These are phyloP conservation scores for Albugo laibachii DNA, from an alignment of 352 stramenopile species.

Conservation along the genomic window DNA sequence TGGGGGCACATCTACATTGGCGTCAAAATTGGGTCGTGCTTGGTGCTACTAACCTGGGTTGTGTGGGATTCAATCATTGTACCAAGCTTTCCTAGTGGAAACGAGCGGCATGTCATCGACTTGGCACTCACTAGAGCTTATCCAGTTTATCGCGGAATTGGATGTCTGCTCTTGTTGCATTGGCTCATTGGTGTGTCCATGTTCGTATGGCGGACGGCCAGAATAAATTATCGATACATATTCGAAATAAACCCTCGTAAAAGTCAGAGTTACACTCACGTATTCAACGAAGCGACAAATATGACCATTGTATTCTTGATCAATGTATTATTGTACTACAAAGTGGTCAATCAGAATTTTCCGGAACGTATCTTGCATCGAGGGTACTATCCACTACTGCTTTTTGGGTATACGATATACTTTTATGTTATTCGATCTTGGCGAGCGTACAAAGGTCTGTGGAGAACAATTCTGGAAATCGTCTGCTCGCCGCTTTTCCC, in stretches of 20 bases:
- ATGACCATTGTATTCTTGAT: constrained; percentile 91
- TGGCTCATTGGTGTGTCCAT: constrained; percentile 88
- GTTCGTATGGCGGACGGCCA: constrained; percentile 82
- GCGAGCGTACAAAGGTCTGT: constrained; percentile 64
- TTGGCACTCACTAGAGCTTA: constrained; percentile 70
- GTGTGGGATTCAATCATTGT: constrained; percentile 89
- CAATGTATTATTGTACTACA: constrained; percentile 94
- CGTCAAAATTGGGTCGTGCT: constrained; percentile 60
- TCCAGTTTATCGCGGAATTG: constrained; percentile 89
- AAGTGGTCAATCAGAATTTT: constrained; percentile 81
- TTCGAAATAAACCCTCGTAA: constrained; percentile 84
- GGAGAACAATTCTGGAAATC: constrained; percentile 75
- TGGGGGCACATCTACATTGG: constrained; percentile 71
- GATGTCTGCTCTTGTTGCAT: constrained; percentile 87
- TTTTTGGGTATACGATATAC: constrained; percentile 87
- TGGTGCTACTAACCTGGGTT: constrained; percentile 83
- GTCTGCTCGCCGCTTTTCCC: constrained; percentile 80
- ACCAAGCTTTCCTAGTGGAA: constrained; percentile 37
- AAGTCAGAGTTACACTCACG: constrained; percentile 69
- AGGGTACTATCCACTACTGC: constrained; percentile 82
- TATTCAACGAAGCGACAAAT: constrained; percentile 92
- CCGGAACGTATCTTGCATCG: constrained; percentile 57
- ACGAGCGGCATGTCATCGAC: constrained; percentile 54
- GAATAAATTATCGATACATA: constrained; percentile 91
- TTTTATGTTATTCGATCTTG: constrained; percentile 83